phyloP scores from a whole-genome alignment of 2,329 filamentous ascomycete genomes.

The Fusarium floridanum region DNA sequence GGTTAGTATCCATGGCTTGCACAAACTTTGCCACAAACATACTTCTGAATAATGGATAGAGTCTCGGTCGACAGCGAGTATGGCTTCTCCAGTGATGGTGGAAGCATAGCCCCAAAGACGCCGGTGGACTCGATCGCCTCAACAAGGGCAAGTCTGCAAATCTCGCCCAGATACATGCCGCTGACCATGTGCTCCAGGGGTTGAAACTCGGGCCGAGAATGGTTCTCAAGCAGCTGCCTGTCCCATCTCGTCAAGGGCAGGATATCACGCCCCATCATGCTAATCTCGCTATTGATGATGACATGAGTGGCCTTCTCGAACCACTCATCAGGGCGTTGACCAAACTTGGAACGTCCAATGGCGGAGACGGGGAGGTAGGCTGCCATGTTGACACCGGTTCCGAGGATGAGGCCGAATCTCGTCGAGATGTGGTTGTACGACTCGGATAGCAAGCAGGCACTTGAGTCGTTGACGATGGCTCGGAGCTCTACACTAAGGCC shows the following conservation, averaged over 20 bases:
- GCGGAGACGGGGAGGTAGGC: constrained; percentile 71
- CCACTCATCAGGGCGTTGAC: constrained; percentile 66
- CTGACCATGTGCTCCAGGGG: constrained; percentile 73
- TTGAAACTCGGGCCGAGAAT: constrained; percentile 70
- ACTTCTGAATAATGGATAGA: constrained; percentile 70
- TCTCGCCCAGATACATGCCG: constrained; percentile 76
- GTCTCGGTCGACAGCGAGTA: constrained; percentile 74
- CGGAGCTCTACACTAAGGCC: constrained; percentile 68
- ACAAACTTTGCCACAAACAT: constrained; percentile 45
- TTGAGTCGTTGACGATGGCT: constrained; percentile 76
- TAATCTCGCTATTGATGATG: constrained; percentile 75
- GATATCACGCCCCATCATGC: constrained; percentile 73
- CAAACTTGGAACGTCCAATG: constrained; percentile 69
- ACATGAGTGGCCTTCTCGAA: constrained; percentile 71
- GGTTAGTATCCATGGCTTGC: constrained; percentile 35
- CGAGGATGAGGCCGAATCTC: constrained; percentile 74
- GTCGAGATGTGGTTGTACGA: constrained; percentile 71
- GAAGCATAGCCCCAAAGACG: constrained; percentile 68
- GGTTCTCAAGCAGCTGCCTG: constrained; percentile 62
- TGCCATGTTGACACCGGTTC: constrained; percentile 76
- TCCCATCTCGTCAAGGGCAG: constrained; percentile 75
- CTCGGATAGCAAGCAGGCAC: constrained; percentile 74
- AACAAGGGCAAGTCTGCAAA: constrained; percentile 68
- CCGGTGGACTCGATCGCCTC: constrained; percentile 69
- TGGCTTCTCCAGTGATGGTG: constrained; percentile 62